phyloP scores from a whole-genome alignment of 805 yeast genomes.

The Ogataea populi-albae region DNA sequence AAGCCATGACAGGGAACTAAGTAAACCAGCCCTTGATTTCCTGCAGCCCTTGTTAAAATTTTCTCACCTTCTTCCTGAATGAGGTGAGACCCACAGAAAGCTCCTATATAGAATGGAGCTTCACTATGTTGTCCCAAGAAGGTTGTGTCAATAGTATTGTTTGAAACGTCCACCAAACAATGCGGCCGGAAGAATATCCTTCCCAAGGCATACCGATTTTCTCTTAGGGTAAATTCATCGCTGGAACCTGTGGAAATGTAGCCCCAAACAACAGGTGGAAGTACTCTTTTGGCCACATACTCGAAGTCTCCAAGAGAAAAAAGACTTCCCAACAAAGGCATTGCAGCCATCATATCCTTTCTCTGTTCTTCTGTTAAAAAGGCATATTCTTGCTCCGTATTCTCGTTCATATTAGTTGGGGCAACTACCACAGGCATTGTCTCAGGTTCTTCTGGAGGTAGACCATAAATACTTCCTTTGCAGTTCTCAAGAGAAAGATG shows the following conservation, averaged over 20 bases:
- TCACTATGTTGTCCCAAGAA: conserved; percentile 62
- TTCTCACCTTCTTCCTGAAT: conserved; percentile 87
- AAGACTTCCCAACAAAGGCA: conserved; percentile 67
- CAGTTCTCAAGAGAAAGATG: conserved; percentile 28
- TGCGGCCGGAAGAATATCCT: conserved; percentile 82
- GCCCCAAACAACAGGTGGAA: conserved; percentile 78
- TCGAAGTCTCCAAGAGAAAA: conserved; percentile 83
- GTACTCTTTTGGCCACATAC: conserved; percentile 69
- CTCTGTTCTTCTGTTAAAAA: conserved; percentile 34
- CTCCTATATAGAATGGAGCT: conserved; percentile 85
- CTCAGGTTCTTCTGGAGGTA: conserved; percentile 23
- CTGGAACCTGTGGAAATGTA: conserved; percentile 86
- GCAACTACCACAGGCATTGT: conserved; percentile 29
- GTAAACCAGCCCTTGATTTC: conserved; percentile 59
- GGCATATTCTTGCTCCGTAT: conserved; percentile 20
- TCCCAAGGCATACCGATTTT: conserved; percentile 81
- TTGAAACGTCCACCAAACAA: conserved; percentile 68
- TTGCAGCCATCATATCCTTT: conserved; percentile 37
- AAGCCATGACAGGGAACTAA: conserved; percentile 88
- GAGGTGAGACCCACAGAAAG: conserved; percentile 82
- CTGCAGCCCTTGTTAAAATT: conserved; percentile 73
- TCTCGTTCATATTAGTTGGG: conserved; percentile 12
- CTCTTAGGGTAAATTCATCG: conserved; percentile 82
- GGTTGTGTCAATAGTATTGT: conserved; percentile 57
- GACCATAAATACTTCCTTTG: conserved; percentile 34